Base-by-base conservation (phyloP, 164 flowering plant genomes). In the Chimonanthus salicifolius region DNA sequence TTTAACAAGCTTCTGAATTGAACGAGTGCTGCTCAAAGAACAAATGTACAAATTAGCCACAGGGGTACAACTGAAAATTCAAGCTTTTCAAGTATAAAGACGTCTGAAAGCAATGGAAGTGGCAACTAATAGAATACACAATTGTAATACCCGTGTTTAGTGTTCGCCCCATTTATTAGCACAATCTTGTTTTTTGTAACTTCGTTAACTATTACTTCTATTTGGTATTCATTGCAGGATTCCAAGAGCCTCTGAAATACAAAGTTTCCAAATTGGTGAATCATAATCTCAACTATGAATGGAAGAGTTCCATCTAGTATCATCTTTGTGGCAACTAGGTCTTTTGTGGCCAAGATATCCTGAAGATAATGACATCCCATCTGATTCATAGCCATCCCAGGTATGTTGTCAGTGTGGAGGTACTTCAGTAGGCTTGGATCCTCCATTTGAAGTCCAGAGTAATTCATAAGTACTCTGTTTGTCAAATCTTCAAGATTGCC, bases 1-100 rank as follows among this genome's bases (percentile, higher is more conserved):
- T 9, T 9, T 75, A n/a, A 75, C 44, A 9, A 69, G 73, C 69
- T 70, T 64, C 48, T 43, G 63, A 63, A 75, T 47, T 15, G 69
- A 62, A 70, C n/a, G 2, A 49, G 48, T 44, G 10, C 77, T 75
- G 71, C 46, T 10, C 58, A 74, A 68, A 58, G 47, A 64, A 33
- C 10, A 64, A 64, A 33, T 33, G 1, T 33, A 33, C 33, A 33
- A 33, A 33, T 33, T 33, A 33, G 33, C 2, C 33, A 33, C 9
- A 33, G 45, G 13, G 43, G 47, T 43, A 13, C 67, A 33, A 64
- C 9, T 33, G 67, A 13, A 54, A 11, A 64, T 64, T 64, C 47
- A 21, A 64, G 43, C 8, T 54, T 11, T 13, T 13, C 3, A 54
- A 10, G 8, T 11, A 54, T 49, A 49, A 5, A 54, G 16, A 54